Evolutionary conservation across 441 rosid genomes (phyloP), one percentile per base, ranked within the genome.

Genomic region (Arabidopsis hybrid): DNA sequence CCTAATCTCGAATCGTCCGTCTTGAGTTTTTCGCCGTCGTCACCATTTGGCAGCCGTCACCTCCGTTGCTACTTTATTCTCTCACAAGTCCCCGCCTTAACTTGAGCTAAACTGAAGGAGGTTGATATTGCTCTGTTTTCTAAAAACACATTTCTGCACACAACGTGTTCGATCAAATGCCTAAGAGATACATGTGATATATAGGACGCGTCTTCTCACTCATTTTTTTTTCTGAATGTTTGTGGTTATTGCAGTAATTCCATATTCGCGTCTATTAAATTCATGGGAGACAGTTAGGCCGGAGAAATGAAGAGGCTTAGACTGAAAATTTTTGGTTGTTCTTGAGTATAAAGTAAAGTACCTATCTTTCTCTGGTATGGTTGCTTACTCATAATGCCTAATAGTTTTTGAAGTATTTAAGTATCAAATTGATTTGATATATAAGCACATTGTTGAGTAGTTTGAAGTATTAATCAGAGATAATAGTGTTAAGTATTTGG

Each of bases 81-180:
- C 1, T 47, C 36, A 18, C 46, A 39, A 60, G 36, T 40, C 2
- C 16, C 34, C 11, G 17, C 16, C 12, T 4, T 42, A 61, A 61
- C 12, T 42, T 60, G 63, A 58, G 62, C 45, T 16, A 35, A 58
- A 58, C n/a, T 5, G 46, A 12, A 65, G 3, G 47, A 65, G 59
- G 59, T 36, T 51, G 13, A 13, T 3, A 5, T 8, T 8, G 0
- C 5, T 17, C 35, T 38, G 4, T 66, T 2, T 13, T 32, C 13
- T 18, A 16, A 52, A 17, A 31, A 8, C 17, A 36, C 46, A 0
- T 58, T 36, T 49, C 9, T 46, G 77, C 60, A 57, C 65, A 65
- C 71, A 45, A 73, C 1, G 1, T 73, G 72, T 65, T 73, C 71
- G 72, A 73, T 16, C 12, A 65, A 73, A 73, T 65, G 52, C 16